Evolutionary conservation across 2,329 filamentous ascomycete genomes (phyloP), one percentile per base, ranked within the genome.

Genomic region (Laburnicola sp.): DNA sequence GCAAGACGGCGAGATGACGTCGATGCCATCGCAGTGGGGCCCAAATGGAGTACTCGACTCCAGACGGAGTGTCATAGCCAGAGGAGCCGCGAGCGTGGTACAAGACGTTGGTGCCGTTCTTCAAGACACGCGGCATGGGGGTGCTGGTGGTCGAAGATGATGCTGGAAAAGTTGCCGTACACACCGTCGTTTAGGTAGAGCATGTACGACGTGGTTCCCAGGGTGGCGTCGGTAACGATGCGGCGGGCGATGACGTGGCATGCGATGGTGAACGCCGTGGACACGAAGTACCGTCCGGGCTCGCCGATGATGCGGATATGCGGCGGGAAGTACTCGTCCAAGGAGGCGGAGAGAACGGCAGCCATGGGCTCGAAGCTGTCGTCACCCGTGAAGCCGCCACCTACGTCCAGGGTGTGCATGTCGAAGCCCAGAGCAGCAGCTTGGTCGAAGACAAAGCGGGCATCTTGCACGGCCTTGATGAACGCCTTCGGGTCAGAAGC

Each of bases 101-200:
- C 67, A 85, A 70, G 56, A 82, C 81, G 53, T 78, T 76, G 56
- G 80, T 74, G 54, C 81, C 79, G 21, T 81, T 78, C 60, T 85
- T 86, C 48, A 99, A 80, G 51, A 97, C 83, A 75, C 88, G 89
- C 49, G 93, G 90, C 39, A 88, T 76, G 1, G 94, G 94, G 94
- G 66, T 95, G 84, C 80, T 99, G 94, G 75, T 97, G 94, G 70
- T 97, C 94, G 73, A 97, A 99, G 80, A 97, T 96, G 81, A 97
- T 97, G 84, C 91, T 95, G 60, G 91, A 96, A 71, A 99, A 97
- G 78, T 97, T 97, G 67, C 94, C 94, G 69, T 99, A 99, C 47
- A 97, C 87, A 26, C 94, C 94, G 64, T 99, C 94, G 71, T 99
- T 99, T 72, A 97, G 79, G 74, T 99, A 99, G 40, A 97, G 78